Percentiles rank a stretch among this genome's conserved stretches.
Conservation (phyloP, 441 rosid species). For the Brassica balearica region DNA sequence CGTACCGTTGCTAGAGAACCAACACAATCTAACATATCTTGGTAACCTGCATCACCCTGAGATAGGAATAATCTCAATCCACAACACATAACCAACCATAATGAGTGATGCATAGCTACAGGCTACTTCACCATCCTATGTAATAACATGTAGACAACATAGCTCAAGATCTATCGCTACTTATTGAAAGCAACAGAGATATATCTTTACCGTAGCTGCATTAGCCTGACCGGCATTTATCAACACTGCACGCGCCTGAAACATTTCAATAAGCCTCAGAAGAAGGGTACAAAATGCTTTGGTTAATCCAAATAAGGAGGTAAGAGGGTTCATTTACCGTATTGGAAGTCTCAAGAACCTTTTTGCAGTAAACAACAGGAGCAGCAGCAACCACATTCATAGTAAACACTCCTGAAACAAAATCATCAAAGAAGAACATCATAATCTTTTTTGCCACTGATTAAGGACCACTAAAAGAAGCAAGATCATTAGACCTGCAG, state of each 20-base stretch:
- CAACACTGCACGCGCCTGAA: conserved; percentile 90
- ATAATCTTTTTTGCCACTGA: no score
- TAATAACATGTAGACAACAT: conserved; percentile 5
- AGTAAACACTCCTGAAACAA: conserved; percentile 74
- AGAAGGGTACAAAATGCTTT: conserved; percentile 16
- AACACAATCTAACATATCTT: conserved; percentile 83
- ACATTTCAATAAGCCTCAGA: conserved; percentile 5
- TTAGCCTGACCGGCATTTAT: conserved; percentile 99
- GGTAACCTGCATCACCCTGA: conserved; percentile 97
- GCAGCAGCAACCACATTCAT: conserved; percentile 93
- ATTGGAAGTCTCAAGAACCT: conserved; percentile 55
- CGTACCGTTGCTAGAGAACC: conserved; percentile 69
- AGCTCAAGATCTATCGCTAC: not conserved
- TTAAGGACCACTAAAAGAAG: not conserved
- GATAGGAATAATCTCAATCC: conserved; percentile 17
- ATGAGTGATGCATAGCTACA: conserved; percentile 20
- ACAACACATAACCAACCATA: not conserved
- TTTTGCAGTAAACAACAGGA: conserved; percentile 86
- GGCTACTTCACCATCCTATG: not conserved
- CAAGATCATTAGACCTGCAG: conserved; percentile 75
- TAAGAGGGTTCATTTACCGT: conserved; percentile 48
- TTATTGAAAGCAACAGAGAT: conserved; percentile 28
- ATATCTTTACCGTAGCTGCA: conserved; percentile 88
- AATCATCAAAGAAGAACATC: not conserved
- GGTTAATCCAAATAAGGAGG: not conserved